Evolutionary conservation across 1,284 basidiomycete species (phyloP), one percentile per base, ranked within the genome.

Genomic region (Microbotryum scabiosae): DNA sequence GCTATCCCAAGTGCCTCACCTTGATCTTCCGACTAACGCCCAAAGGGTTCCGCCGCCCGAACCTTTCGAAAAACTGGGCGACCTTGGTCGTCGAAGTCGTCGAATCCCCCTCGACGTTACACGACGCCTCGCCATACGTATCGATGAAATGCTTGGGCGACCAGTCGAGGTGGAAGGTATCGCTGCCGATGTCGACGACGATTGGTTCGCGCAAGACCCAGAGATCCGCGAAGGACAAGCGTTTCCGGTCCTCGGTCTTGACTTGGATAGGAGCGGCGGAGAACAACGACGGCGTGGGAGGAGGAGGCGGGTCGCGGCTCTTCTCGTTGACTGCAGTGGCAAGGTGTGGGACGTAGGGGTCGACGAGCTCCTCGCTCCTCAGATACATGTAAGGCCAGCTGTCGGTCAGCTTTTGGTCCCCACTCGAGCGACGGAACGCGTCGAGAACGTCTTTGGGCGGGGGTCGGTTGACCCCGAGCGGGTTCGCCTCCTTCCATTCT

Each of bases 201-300:
- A 94, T 73, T 1, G 90, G 87, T 45, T 85, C 79, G 23, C 90
- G 89, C 26, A 76, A 76, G 3, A 75, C 73, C 90, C 90, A 93
- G 4, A 90, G 74, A 9, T 76, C 72, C 56, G 82, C 81, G 75
- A 92, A 92, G 9, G 78, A 70, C 1, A 79, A 41, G 36, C 36
- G 36, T 41, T 41, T 41, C 36, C 5, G 12, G 36, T 41, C 36
- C 16, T 41, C 36, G 36, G 36, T 18, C 16, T 41, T 41, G 12
- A 41, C 16, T 18, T 46, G 28, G 55, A 46, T 23, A 21, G 21
- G 18, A 12, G 47, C 21, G 46, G n/a, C 14, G 23, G 54, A 28
- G 1, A 12, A 12, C 54, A 51, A 18, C n/a, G 18, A 41, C 4
- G 28, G 51, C 3, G 41, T 26, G 10, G 32, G 21, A 12, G 45